Percentiles rank a stretch among this genome's conserved stretches.
These are phyloP conservation scores for Chenopodium formosanum DNA, from an alignment of 148 eudicot genomes.

Conservation along the genomic window DNA sequence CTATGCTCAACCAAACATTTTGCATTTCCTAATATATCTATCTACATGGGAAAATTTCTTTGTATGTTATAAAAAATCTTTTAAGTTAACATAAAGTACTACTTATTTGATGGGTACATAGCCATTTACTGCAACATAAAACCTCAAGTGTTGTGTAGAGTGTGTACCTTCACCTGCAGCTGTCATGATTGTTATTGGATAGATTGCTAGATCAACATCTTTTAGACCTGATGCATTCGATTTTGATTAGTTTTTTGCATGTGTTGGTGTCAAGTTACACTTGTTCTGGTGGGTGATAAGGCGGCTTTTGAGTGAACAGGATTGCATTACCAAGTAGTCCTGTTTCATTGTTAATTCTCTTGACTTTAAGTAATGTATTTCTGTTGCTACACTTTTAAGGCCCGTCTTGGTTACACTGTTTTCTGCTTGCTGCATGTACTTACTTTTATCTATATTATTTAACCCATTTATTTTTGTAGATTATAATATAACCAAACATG, in stretches of 20 bases:
- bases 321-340: neutral
- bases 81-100: no score
- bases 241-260: neutral
- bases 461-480: neutral
- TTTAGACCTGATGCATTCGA: neutral
- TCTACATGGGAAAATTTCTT: no score
- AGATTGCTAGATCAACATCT: no score
- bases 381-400: neutral
- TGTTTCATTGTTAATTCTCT: neutral
- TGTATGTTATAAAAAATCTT: no score
- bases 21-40: no score
- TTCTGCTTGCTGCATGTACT: neutral
- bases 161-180: no score
- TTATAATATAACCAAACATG: no score
- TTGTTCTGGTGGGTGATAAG: neutral
- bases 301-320: neutral
- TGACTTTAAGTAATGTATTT: neutral
- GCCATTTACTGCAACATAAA: no score
- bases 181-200: no score
- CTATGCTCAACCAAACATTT: no score
- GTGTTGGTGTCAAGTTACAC: neutral
- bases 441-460: neutral
- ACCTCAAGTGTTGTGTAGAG: no score
- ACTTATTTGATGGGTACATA: no score
- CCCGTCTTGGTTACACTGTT: neutral